These are phyloP conservation scores for Aegilops sharonensis DNA, from an alignment of 176 grass and related monocot genomes.

Conservation along the genomic window DNA sequence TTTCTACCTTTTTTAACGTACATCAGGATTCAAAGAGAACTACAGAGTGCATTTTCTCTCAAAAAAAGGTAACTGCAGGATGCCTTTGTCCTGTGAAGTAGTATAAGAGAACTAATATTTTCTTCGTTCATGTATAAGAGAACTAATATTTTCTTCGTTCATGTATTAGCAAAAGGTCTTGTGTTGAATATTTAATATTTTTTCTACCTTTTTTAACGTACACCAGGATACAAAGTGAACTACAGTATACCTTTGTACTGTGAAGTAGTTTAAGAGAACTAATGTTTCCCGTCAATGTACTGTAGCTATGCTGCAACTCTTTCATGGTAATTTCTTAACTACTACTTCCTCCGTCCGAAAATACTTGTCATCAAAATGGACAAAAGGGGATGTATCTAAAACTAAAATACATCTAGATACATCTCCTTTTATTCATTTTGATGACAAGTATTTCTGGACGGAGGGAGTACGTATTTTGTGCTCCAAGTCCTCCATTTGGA, in stretches of 20 bases:
- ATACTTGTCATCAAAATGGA: too few relatives aligned
- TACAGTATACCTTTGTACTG: background rate
- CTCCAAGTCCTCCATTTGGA: conserved; percentile 2
- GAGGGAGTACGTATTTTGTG: background rate
- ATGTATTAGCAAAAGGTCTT: background rate
- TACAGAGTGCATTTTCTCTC: background rate
- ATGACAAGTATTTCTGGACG: too few relatives aligned
- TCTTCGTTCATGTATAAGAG: background rate
- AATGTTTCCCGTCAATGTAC: background rate
- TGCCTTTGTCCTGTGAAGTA: background rate
- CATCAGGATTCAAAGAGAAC: background rate
- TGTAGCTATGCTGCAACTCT: conserved; percentile 16
- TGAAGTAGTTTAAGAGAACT: conserved; percentile 1
- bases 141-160: background rate
- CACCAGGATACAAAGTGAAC: background rate
- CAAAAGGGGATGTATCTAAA: too few relatives aligned
- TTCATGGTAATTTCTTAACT: background rate
- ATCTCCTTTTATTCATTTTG: too few relatives aligned
- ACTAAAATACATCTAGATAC: too few relatives aligned
- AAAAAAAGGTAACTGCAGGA: background rate
- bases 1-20: background rate
- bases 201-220: background rate
- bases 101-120: background rate
- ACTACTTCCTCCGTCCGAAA: background rate
- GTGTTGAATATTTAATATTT: background rate